Percentiles rank a stretch among this genome's conserved stretches.
phyloP scores from a whole-genome alignment of 2,329 filamentous ascomycete genomes.

The Lasiodiplodia hormozganensis region DNA sequence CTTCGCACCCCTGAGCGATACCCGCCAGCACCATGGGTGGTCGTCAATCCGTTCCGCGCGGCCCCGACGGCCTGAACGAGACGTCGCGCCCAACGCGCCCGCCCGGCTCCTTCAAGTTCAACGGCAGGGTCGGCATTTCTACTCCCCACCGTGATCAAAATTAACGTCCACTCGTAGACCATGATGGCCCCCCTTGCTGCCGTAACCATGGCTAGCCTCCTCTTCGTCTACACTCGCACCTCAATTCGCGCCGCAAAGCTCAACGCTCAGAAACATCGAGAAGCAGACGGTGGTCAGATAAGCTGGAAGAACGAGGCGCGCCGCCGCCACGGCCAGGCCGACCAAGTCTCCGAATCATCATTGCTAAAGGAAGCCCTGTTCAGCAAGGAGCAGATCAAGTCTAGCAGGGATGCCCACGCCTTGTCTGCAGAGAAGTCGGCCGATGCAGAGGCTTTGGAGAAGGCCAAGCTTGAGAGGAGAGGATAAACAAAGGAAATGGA shows the following conservation, averaged over 20 bases:
- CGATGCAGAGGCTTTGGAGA: conserved; percentile 18
- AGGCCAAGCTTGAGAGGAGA: conserved; percentile 2
- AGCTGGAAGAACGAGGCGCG: conserved; percentile 62
- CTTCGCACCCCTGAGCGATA: background rate
- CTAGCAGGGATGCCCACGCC: background rate
- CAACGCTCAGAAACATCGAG: conserved; percentile 66
- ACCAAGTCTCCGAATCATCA: conserved; percentile 17
- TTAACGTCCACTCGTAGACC: conserved; percentile 47
- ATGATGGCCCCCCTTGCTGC: conserved; percentile 68
- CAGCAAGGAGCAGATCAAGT: conserved; percentile 13
- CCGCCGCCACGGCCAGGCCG: conserved; percentile 55
- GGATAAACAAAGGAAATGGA: background rate
- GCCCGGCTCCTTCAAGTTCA: conserved; percentile 23
- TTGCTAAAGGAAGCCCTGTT: conserved; percentile 26
- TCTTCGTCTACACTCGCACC: conserved; percentile 68
- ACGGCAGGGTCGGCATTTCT: conserved; percentile 19
- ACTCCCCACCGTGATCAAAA: background rate
- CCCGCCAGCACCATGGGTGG: conserved; percentile 49
- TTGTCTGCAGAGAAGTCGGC: background rate
- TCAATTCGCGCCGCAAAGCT: conserved; percentile 71
- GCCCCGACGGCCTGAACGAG: conserved; percentile 52
- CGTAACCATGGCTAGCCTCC: conserved; percentile 65
- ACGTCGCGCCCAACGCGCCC: conserved; percentile 36
- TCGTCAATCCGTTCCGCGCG: conserved; percentile 53
- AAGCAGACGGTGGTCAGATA: conserved; percentile 63